Percentiles rank a stretch among this genome's conserved stretches.
These are phyloP conservation scores for Leccinum pachyderme DNA, from an alignment of 1,284 basidiomycete genomes.

Conservation along the genomic window DNA sequence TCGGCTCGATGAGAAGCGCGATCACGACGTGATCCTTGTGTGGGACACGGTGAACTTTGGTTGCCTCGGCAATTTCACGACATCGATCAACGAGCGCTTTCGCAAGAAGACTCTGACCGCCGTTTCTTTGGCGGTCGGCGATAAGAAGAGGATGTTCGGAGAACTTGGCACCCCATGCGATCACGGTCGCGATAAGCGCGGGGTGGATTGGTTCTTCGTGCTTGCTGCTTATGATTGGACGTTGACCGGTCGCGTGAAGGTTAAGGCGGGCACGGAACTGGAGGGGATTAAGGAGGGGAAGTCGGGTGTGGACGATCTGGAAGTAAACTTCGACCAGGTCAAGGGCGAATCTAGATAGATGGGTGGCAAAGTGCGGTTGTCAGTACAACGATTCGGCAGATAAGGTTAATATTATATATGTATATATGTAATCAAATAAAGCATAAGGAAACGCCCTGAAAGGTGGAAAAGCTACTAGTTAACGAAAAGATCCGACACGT, in stretches of 20 bases:
- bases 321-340: constrained; percentile 90
- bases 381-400: constrained; percentile 21
- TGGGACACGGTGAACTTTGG: constrained; percentile 82
- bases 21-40: constrained; percentile 79
- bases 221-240: constrained; percentile 17
- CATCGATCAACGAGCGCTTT: constrained; percentile 77
- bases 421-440: background rate
- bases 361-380: constrained; percentile 15
- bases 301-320: constrained; percentile 82
- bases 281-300: constrained; percentile 76
- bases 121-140: constrained; percentile 70
- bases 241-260: constrained; percentile 38
- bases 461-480: background rate
- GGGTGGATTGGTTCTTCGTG: constrained; percentile 54
- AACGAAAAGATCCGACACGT: constrained; percentile 14
- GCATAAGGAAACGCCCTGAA: background rate
- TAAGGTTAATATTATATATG: constrained; percentile 24
- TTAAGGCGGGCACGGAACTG: constrained; percentile 71
- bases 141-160: constrained; percentile 82
- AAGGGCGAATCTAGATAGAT: constrained; percentile 64
- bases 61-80: constrained; percentile 78
- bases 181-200: constrained; percentile 79
- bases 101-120: constrained; percentile 73
- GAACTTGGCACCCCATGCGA: constrained; percentile 92
- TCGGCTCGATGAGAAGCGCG: constrained; percentile 70